Evolutionary conservation across 2,329 filamentous ascomycete species (phyloP), one percentile per base, ranked within the genome.

Genomic region (Madurella fahalii): DNA sequence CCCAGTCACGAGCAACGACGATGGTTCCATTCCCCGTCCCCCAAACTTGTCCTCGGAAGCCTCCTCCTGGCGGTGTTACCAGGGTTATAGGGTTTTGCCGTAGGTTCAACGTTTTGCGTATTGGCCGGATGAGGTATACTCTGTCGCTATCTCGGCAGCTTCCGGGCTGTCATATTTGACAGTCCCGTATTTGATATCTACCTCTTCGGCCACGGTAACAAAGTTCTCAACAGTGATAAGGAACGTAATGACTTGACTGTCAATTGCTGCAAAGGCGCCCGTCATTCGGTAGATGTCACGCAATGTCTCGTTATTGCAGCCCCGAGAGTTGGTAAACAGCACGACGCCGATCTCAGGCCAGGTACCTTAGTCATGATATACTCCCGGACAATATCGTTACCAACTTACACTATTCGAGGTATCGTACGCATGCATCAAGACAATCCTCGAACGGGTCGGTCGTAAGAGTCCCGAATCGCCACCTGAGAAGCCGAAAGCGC

Each of bases 31-130:
- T 25, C 25, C 25, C 25, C 25, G 7, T 25, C 7, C 39, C n/a
- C 40, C 44, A 17, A 51, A 44, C 37, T 40, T 52, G 34, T 41
- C 42, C 42, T 47, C 50, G 17, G 46, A 42, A n/a, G 43, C 50
- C 7, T 15, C 50, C 32, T 52, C 42, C 2, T 32, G 42, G 18
- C 17, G 5, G 15, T 41, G 34, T 52, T 34, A 20, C 17, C 34
- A 34, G 34, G 50, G 17, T 52, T 20, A 40, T 37, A 51, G 2
- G 48, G 11, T 12, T 17, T 51, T 7, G 41, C 37, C 9, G 16
- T n/a, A 15, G 44, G 48, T 40, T 44, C 48, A 5, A 51, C 48
- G 18, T 40, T 16, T 30, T 51, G 7, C 18, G 11, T 8, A 12
- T 30, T 51, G 25, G 25, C 25, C 7, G 25, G 25, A 25, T 25